Evolutionary conservation across 805 yeast genomes (phyloP), one percentile per base, ranked within the genome.

Genomic region (Ogataea ganodermae): DNA sequence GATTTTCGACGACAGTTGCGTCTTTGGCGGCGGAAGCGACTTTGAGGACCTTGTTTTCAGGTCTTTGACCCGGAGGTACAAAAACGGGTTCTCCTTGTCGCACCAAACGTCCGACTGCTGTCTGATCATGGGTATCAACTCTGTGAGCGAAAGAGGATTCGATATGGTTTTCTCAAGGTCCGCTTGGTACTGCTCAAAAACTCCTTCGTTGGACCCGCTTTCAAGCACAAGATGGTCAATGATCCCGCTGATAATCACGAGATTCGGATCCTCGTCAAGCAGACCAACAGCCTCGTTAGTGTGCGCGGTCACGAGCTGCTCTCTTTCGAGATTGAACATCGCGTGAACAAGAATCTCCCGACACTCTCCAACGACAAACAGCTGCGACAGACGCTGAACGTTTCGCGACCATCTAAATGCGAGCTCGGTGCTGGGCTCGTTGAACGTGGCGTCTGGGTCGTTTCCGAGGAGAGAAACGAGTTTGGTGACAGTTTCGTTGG

Each of bases 331-430:
- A 56, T 79, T 70, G 13, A 79, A 49, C 50, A 75, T 77, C 2
- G 76, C 76, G 58, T 81, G 83, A n/a, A 80, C 75, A 36, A 77
- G 58, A 12, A 86, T 59, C 59, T 86, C 92, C 50, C 91, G 70
- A 2, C 87, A 81, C 47, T 76, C 76, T 1, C 85, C 82, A 7
- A 62, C 62, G 7, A 61, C 55, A 20, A 78, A 68, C 8, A 83
- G 61, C 7, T 68, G 62, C 7, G 71, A 53, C 35, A 80, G 45
- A 42, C 81, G 66, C 3, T 69, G 59, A 0, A 78, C 59, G 31
- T 71, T 69, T n/a, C 71, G 73, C 14, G 71, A 57, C 78, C 81
- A 72, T 13, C 64, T 59, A 12, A 62, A 61, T 0, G 66, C 64
- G 13, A 61, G 44, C 4, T 43, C 42, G 5, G 42, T 35, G 3